Base-by-base conservation (phyloP, 1,284 basidiomycete species). In the Ceratobasidium sp. region DNA sequence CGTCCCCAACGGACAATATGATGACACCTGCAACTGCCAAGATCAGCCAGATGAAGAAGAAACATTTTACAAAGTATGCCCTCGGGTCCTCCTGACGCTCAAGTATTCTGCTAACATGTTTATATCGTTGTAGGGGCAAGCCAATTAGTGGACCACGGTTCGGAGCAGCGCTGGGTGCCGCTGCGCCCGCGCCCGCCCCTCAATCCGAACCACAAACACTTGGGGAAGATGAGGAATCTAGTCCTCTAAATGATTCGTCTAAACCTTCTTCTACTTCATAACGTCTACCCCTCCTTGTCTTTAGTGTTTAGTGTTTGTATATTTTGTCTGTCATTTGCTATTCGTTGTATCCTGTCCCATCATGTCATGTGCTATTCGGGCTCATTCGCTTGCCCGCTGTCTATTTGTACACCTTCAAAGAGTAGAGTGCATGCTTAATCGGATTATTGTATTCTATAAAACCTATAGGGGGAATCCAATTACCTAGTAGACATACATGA, bases 11-110 rank as follows among this genome's bases (percentile, higher is more conserved):
- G 10, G 96, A 98, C 85, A 94, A 94, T 82, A 88, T 98, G 84
- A 91, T 97, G 88, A 97, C 96, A 3, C 96, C 96, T 0, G 92
- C 91, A 84, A 94, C 95, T 5, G 92, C 95, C 85, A 98, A 97
- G 85, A 90, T 98, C 75, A 92, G 88, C 71, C 93, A 93, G 26
- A 93, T 93, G 3, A 96, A 92, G 89, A 96, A 96, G 89, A 96
- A 96, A 85, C 94, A 95, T 82, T 98, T 97, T 83, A 87, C 86
- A 71, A 97, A 95, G 96, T 97, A 81, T 68, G 93, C 87, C 0
- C 26, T 44, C 15, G 33, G 10, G 28, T 17, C 33, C 44, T 28
- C 3, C 23, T 46, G 10, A 9, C n/a, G 9, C 33, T 33, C n/a
- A 20, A n/a, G n/a, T 62, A 13, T 2, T 26, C 5, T 61, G 42